Base-by-base conservation (phyloP, 495 filamentous ascomycete species). In the Xylaria grammica region DNA sequence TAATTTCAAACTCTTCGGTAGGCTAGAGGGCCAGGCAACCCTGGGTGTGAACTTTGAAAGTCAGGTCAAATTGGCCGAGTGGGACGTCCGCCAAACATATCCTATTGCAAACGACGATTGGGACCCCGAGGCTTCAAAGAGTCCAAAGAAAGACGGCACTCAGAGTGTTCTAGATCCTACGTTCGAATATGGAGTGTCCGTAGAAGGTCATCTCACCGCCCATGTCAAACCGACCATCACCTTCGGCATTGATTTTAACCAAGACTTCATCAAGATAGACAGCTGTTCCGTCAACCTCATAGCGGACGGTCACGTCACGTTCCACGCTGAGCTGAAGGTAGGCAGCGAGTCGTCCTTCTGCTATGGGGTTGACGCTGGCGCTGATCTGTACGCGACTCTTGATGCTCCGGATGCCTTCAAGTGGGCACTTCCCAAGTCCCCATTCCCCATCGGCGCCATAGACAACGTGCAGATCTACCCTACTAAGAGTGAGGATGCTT, bases 1-100 rank as follows among this genome's bases (percentile, higher is more conserved):
- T 4, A 59, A 74, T 11, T 56, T 78, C 46, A 67, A 62, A 10
- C 24, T 80, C 17, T 42, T 65, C 24, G 75, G 65, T 6, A 45
- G 50, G 1, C 29, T 75, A 9, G 61, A 78, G 17, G 67, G 58
- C 13, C 36, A 26, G 0, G 11, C 71, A 22, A 59, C 59, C 9
- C 24, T 74, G 3, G 1, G 15, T 0, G 51, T 5, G 10, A 11
- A n/a, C 11, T 20, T 26, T 50, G 38, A 59, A 57, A 29, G 50
- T 9, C 32, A 13, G 38, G 26, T 66, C 0, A 38, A 55, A 3
- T 1, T 66, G 1, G 64, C 49, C 3, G n/a, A n/a, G 1, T 66
- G 64, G 64, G 64, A 66, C 24, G 4, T 48, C n/a, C 15, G 11
- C 10, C 48, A 62, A 15, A 30, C 19, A 2, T 19, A 51, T 2